A percentile compares a stretch with the other conserved stretches of the same genome.
Conservation (phyloP, 2,329 filamentous ascomycete genomes). For the Neonectria coccinea region DNA sequence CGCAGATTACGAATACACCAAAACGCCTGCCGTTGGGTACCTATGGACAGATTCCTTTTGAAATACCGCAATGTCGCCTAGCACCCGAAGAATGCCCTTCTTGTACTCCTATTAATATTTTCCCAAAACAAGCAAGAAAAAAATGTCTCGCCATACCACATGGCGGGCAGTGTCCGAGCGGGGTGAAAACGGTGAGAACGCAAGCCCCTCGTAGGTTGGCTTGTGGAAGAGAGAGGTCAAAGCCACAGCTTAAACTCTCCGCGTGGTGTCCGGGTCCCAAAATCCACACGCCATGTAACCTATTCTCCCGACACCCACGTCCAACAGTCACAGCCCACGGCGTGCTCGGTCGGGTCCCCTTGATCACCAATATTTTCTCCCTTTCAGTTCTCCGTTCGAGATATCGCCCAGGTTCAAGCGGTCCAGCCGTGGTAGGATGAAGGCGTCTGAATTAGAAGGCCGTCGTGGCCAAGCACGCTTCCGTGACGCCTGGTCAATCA, state of each 20-base stretch:
- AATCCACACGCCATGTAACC: slow-evolving; percentile 28
- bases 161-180: slow-evolving; percentile 25
- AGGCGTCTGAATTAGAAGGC: slow-evolving; percentile 6
- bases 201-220: slow-evolving; percentile 16
- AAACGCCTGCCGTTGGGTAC: slow-evolving; percentile 23
- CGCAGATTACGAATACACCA: slow-evolving; percentile 4
- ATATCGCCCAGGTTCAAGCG: slow-evolving; percentile 6
- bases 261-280: slow-evolving; percentile 16
- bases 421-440: slow-evolving; percentile 10
- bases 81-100: slow-evolving; percentile 5
- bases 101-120: not conserved
- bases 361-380: slow-evolving; percentile 4
- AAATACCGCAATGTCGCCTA: slow-evolving; percentile 16
- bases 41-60: slow-evolving; percentile 15
- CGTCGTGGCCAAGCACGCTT: slow-evolving; percentile 5
- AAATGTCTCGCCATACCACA: slow-evolving; percentile 11
- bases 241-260: slow-evolving; percentile 31
- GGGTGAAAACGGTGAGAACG: slow-evolving; percentile 23
- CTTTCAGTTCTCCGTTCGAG: not conserved
- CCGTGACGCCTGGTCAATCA: not conserved
- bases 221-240: slow-evolving; percentile 28
- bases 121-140: not conserved
- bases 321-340: slow-evolving; percentile 11
- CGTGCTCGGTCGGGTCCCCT: slow-evolving; percentile 1
- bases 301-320: slow-evolving; percentile 10